A percentile compares a stretch with the other conserved stretches of the same genome.
Conservation (phyloP, 148 eudicot genomes). For the Chenopodium formosanum region DNA sequence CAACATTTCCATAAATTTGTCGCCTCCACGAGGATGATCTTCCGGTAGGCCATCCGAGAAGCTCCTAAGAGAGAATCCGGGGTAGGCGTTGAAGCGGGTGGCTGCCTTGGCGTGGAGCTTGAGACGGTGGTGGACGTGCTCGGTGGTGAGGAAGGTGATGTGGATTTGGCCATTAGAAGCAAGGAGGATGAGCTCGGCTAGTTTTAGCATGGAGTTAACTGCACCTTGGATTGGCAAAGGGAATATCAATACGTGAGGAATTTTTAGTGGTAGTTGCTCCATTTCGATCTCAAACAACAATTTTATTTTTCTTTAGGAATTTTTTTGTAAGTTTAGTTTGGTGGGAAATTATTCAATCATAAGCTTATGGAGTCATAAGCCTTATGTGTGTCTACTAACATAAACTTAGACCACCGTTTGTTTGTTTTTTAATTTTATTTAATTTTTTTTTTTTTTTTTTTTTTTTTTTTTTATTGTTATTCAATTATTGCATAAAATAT, state of each 20-base stretch:
- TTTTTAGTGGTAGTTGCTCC: background rate
- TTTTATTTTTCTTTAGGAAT: no score
- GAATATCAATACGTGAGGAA: slow-evolving; percentile 33
- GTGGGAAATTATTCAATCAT: no score
- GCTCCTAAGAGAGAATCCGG: background rate
- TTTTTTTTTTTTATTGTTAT: no score
- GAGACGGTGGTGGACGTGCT: slow-evolving; percentile 3
- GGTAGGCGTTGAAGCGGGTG: background rate
- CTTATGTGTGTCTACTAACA: no score
- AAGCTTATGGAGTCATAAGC: no score
- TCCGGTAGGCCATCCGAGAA: slow-evolving; percentile 14
- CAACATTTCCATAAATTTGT: slow-evolving; percentile 12
- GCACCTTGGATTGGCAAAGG: slow-evolving; percentile 36
- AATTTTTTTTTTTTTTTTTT: no score
- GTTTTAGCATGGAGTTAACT: slow-evolving; percentile 33
- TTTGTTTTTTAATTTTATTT: no score
- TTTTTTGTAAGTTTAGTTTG: no score
- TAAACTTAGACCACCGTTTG: no score
- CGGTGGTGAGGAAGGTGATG: slow-evolving; percentile 19
- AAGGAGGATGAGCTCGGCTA: slow-evolving; percentile 11
- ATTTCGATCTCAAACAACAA: background rate
- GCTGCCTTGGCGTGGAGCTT: background rate
- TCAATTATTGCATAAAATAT: no score
- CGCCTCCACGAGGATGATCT: slow-evolving; percentile 8
- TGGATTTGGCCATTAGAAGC: slow-evolving; percentile 1